Base-by-base conservation (phyloP, 768 basidiomycete species). In the Boletellus ananas region DNA sequence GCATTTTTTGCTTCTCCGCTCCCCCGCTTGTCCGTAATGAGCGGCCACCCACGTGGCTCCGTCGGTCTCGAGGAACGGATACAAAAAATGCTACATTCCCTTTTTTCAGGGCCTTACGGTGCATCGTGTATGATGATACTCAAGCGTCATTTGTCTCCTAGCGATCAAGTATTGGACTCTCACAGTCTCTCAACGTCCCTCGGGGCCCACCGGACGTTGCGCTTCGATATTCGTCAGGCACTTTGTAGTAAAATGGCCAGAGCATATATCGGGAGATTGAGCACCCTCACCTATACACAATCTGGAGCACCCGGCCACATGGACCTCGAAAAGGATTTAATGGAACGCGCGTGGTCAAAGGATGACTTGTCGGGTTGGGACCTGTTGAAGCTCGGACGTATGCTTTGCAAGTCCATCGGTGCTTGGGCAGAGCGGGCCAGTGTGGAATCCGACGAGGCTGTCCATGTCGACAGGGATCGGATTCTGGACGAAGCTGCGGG, bases 301-400 rank as follows among this genome's bases (percentile, higher is more conserved):
- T 79, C 84, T 2, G 85, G 84, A 12, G 79, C 77, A 2, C 80
- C 83, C 0, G 74, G 75, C 0, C 74, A 79, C 37, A 72, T 86
- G 60, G 80, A 80, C 46, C 64, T 89, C 9, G 83, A 81, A 49
- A 71, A 71, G 37, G 83, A 83, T 16, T 63, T 87, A 51, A 78
- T 88, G 77, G 85, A 87, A 57, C 76, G 78, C 2, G 86, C 85
- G 0, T 89, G 85, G 85, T 75, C 84, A 1, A 83, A 80, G 58
- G 79, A 86, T 37, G 85, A 87, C 20, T 66, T 73, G 25, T 78
- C 77, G 29, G 80, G 80, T 3, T 89, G 87, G 82, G 85, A 87
- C 46, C 75, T 85, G 12, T 74, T 74, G 4, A 71, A 78, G 23
- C 71, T 87, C 11, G 82, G 83, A 1, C 72, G 72, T 38, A 68